Evolutionary conservation across 176 grass and related monocot genomes (phyloP).

Genomic region (Carex cristatella): DNA sequence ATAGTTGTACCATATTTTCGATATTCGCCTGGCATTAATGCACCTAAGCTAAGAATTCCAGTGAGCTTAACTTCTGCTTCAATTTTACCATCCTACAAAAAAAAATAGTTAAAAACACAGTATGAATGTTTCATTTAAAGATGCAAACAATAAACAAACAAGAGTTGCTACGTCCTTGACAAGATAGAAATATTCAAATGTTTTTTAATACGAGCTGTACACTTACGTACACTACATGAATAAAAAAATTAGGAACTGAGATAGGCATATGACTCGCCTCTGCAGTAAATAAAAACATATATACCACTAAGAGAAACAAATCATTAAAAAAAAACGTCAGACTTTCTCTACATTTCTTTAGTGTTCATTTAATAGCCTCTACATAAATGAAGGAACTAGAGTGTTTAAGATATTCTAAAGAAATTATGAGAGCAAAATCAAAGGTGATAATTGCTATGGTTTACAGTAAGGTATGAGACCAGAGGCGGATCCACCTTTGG

Average conservation of each 20-base stretch:
- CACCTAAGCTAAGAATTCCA: conserved; percentile 96
- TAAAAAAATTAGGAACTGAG: not conserved
- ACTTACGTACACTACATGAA: not conserved
- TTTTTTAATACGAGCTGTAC: not conserved
- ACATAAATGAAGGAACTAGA: not conserved
- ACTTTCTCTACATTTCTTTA: not conserved
- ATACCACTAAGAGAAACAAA: conserved; percentile 1
- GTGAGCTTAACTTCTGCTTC: conserved; percentile 98
- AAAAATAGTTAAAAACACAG: conserved; percentile 12
- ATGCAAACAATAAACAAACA: conserved; percentile 1
- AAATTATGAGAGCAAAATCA: not conserved
- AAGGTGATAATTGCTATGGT: not conserved
- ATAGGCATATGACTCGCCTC: not conserved
- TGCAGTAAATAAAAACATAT: not conserved
- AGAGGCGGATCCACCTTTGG: too few relatives aligned
- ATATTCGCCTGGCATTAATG: conserved; percentile 87
- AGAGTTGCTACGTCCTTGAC: not conserved
- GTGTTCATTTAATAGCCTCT: not conserved
- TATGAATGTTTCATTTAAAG: not conserved
- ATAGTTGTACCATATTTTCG: conserved; percentile 98
- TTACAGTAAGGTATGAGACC: not conserved
- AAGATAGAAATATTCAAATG: not conserved
- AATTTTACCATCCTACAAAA: conserved; percentile 89
- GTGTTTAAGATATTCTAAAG: not conserved
- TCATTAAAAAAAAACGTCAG: not conserved